Evolutionary conservation across 306 rosid genomes (phyloP).

Genomic region (Prinsepia uniflora): DNA sequence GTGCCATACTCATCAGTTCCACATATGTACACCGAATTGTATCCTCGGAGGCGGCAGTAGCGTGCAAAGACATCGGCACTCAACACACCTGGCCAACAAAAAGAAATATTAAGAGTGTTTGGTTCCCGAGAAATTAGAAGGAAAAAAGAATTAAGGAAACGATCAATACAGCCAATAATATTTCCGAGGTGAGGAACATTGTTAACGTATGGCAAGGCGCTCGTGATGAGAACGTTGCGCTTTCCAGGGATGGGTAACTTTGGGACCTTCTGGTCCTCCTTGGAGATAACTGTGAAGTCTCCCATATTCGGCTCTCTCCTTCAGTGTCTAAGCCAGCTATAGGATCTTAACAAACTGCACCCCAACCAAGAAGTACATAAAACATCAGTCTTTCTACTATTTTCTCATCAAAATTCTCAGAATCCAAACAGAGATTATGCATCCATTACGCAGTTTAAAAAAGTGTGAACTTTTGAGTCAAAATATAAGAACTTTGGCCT

Average conservation of each 20-base stretch:
- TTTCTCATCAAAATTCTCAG: background rate
- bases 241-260: slow-evolving; percentile 77
- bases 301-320: slow-evolving; percentile 27
- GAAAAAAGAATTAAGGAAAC: background rate
- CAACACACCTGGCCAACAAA: slow-evolving; percentile 50
- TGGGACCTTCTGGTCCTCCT: slow-evolving; percentile 18
- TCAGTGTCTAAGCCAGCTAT: background rate
- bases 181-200: slow-evolving; percentile 97
- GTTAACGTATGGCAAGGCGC: slow-evolving; percentile 94
- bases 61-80: slow-evolving; percentile 97
- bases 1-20: slow-evolving; percentile 97
- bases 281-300: slow-evolving; percentile 16
- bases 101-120: background rate
- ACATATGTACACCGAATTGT: slow-evolving; percentile 77
- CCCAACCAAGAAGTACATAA: background rate
- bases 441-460: background rate
- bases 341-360: background rate
- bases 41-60: slow-evolving; percentile 76
- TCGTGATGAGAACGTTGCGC: slow-evolving; percentile 90
- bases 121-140: background rate
- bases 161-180: slow-evolving; percentile 65
- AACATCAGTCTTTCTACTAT: background rate
- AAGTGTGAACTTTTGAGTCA: too few species aligned
- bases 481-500: too few species aligned
- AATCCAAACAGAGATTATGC: background rate